Evolutionary conservation across 2,329 filamentous ascomycete species (phyloP), one percentile per base, ranked within the genome.

Genomic region (Blastomyces gilchristii): DNA sequence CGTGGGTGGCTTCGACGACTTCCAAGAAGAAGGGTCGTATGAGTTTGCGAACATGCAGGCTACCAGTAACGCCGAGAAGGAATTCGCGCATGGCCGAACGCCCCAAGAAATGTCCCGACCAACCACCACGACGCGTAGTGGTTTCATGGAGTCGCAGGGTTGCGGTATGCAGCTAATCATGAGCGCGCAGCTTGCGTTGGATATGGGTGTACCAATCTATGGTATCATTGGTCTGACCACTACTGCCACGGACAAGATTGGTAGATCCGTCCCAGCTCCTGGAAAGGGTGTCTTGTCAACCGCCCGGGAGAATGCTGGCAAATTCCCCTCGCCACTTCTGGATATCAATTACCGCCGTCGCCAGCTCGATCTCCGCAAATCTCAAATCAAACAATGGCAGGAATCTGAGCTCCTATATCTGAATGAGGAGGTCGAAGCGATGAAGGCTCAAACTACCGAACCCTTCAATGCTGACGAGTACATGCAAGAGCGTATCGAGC

Each of bases 31-130:
- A 79, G 95, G 94, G 61, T 99, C 94, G 0, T 99, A 97, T 73
- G 94, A 99, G 78, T 99, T 99, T 76, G 94, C 94, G 82, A 99
- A 99, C 82, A 99, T 99, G 94, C 96, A 96, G 80, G 94, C 94
- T 64, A 99, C 94, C 63, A 97, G 92, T 84, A 99, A 97, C 74
- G 92, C 93, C 34, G 89, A 97, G 65, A 92, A 97, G 69, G 95
- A 99, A 76, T 90, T 99, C 70, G 91, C 87, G 11, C 94, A 97
- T 72, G 94, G 94, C 58, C 90, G 94, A 68, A 97, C 94, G 59
- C 93, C 94, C 14, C 86, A 87, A 77, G 94, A 99, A 78, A 99
- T 99, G 94, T 99, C 95, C 41, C 88, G 94, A 66, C 94, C 94
- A 4, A 95, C 92, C 5, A 99, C 94, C 54, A 99, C 94, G 2